A percentile compares a stretch with the other conserved stretches of the same genome.
Conservation (phyloP, 2,329 filamentous ascomycete genomes). For the Neofusicoccum cordaticola region DNA sequence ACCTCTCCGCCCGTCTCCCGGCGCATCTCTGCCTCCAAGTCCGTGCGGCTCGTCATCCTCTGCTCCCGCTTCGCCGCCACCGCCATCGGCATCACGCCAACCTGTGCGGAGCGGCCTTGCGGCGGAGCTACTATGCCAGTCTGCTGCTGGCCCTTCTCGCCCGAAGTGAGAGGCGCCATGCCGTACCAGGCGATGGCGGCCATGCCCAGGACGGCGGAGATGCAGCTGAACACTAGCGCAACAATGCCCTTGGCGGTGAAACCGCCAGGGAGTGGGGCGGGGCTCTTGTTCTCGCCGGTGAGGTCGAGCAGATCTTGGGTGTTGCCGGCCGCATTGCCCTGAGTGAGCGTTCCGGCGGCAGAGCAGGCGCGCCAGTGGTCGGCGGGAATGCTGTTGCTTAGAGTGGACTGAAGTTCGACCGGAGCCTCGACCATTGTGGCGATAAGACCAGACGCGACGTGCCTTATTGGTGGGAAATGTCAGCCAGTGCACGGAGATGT, state of each 20-base stretch:
- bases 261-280: conserved; percentile 60
- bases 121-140: neutral
- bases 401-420: conserved; percentile 50
- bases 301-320: conserved; percentile 59
- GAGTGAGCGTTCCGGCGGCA: conserved; percentile 48
- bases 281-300: conserved; percentile 50
- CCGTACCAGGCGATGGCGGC: conserved; percentile 67
- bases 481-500: neutral
- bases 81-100: neutral
- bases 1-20: neutral
- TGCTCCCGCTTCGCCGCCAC: neutral
- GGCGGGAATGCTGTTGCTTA: conserved; percentile 59
- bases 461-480: conserved; percentile 32
- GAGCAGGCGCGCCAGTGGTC: conserved; percentile 61
- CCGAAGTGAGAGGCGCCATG: conserved; percentile 31
- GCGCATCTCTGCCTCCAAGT: conserved; percentile 1
- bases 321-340: conserved; percentile 75
- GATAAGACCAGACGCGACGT: conserved; percentile 51
- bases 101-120: neutral
- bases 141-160: neutral
- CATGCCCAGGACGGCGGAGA: conserved; percentile 68
- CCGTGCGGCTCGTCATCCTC: neutral
- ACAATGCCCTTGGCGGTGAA: conserved; percentile 71
- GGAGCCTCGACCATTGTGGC: conserved; percentile 53
- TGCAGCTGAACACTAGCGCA: conserved; percentile 69